These are phyloP conservation scores for Alternaria arbusti DNA, from an alignment of 2,329 filamentous ascomycete genomes.

Conservation along the genomic window DNA sequence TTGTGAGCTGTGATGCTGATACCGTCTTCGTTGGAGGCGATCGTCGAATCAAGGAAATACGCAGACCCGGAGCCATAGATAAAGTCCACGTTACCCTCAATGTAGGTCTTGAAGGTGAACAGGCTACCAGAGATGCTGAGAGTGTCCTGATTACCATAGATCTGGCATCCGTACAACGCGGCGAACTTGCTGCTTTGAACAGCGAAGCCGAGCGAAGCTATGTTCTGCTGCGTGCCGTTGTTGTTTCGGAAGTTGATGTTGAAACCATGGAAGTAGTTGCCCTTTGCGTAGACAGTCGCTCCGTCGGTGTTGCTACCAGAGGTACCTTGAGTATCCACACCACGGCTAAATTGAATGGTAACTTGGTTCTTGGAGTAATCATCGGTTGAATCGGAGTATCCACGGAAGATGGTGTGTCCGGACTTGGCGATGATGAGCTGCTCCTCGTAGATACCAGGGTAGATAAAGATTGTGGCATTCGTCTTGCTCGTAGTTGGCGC, in stretches of 20 bases:
- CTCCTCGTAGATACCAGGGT: slow-evolving; percentile 50
- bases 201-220: slow-evolving; percentile 51
- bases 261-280: slow-evolving; percentile 50
- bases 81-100: slow-evolving; percentile 53
- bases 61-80: slow-evolving; percentile 53
- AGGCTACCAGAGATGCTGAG: slow-evolving; percentile 47
- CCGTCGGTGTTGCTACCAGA: slow-evolving; percentile 47
- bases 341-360: slow-evolving; percentile 44
- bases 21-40: slow-evolving; percentile 47
- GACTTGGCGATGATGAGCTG: slow-evolving; percentile 49
- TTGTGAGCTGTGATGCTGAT: slow-evolving; percentile 50
- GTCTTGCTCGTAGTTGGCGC: slow-evolving; percentile 46
- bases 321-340: slow-evolving; percentile 47
- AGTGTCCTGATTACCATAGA: slow-evolving; percentile 50
- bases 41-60: slow-evolving; percentile 53
- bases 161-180: slow-evolving; percentile 46
- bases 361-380: slow-evolving; percentile 49
- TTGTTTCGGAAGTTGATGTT: slow-evolving; percentile 53
- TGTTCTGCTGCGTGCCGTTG: slow-evolving; percentile 46
- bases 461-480: slow-evolving; percentile 50
- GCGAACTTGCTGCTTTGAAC: slow-evolving; percentile 52
- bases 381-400: slow-evolving; percentile 46
- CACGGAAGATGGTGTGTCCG: slow-evolving; percentile 50
- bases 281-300: slow-evolving; percentile 50
- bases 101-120: slow-evolving; percentile 51